Percentiles rank a stretch among this genome's conserved stretches.
Evolutionary conservation across 148 eudicot genomes (phyloP).

Genomic region (Beta vulgaris): DNA sequence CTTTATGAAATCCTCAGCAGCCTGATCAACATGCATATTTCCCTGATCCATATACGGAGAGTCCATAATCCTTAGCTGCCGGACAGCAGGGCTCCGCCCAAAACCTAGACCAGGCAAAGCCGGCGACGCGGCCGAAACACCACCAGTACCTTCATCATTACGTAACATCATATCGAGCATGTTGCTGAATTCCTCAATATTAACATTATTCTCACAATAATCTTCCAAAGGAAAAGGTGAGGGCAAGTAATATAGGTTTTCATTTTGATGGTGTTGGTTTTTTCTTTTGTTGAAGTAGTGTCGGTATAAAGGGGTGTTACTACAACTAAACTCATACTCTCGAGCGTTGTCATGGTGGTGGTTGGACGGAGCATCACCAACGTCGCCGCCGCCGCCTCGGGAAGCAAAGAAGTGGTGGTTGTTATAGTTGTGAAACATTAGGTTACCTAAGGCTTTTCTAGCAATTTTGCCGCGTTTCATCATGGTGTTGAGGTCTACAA

Average conservation of each 20-base stretch:
- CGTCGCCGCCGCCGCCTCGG: conserved; percentile 7
- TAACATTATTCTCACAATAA: background rate
- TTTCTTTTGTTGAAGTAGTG: conserved; percentile 25
- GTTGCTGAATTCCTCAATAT: conserved; percentile 14
- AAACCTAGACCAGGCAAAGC: conserved; percentile 49
- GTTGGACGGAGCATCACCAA: background rate
- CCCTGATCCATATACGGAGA: conserved; percentile 56
- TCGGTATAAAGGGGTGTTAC: conserved; percentile 49
- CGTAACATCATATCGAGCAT: conserved; percentile 41
- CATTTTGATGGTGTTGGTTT: background rate
- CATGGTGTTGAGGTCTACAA: conserved; percentile 49
- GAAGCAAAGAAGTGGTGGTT: conserved; percentile 5
- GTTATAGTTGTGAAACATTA: conserved; percentile 38
- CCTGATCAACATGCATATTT: conserved; percentile 47
- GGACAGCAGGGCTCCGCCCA: conserved; percentile 48
- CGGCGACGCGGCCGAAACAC: conserved; percentile 33
- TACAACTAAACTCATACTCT: conserved; percentile 89
- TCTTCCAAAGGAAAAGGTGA: background rate
- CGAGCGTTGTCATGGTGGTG: background rate
- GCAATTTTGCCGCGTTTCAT: conserved; percentile 62
- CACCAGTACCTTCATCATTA: conserved; percentile 9
- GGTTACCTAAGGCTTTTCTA: conserved; percentile 50
- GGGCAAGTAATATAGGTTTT: background rate
- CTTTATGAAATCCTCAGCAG: conserved; percentile 68
- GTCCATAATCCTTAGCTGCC: conserved; percentile 69